Base-by-base conservation (phyloP, 1,284 basidiomycete genomes). In the Microstroma glucosiphilum region DNA sequence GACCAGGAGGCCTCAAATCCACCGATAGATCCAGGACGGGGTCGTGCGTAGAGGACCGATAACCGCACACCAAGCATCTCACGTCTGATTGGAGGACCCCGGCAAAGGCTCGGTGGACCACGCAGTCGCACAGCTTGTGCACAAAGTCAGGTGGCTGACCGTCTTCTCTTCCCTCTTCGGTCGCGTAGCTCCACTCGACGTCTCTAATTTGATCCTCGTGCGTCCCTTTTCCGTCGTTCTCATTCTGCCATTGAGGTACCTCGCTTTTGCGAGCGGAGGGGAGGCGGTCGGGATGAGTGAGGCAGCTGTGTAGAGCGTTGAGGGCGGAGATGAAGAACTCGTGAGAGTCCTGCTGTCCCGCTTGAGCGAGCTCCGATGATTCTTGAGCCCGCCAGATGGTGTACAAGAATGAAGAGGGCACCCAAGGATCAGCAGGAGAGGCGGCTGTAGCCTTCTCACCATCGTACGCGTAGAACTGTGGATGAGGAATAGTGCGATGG, bases 261-360 rank as follows among this genome's bases (percentile, higher is more conserved):
- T 54, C 51, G 6, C 3, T 2, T 26, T 54, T 54, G 13, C 53
- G 40, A 40, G 30, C 46, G 26, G 46, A 26, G 4, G 70, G 66
- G 57, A 69, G 62, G 17, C 70, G 60, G 13, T 71, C 65, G 8
- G 69, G 61, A 26, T 64, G 61, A 0, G 70, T 73, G 19, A 79
- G 64, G 0, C 71, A 66, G 1, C 60, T 61, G 56, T 79, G 77
- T 54, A 79, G 65, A 19, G 66, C 70, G 63, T 77, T 76, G 59
- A 78, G 66, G 2, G 75, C 69, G 12, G 69, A 72, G 53, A 80
- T 80, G 58, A 80, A 77, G 57, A 78, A 77, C 80, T 93, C 91
- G 80, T 94, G 91, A 0, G 91, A 90, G 69, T 93, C 93, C 75
- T 96, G 94, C 79, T 98, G 94, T 0, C 90, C 87, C 70, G 96